Conservation (phyloP, 306 rosid species). For the Quercus berberidifolia region DNA sequence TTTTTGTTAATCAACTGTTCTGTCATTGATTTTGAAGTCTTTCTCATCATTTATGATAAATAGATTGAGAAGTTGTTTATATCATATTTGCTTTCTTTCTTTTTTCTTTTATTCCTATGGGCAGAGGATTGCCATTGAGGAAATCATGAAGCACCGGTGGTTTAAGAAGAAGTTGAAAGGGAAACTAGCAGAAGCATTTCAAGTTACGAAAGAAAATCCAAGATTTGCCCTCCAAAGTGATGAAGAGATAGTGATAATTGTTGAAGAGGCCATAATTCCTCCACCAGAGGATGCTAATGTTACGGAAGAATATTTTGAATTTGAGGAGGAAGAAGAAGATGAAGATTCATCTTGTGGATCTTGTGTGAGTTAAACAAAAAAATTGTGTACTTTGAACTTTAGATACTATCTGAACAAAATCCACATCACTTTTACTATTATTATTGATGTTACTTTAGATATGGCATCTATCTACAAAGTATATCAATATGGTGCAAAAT, state of each 20-base stretch:
- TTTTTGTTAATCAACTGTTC: too few relatives aligned
- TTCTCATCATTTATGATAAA: neutral
- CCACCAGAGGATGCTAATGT: conserved; percentile 39
- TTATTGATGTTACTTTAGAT: too few relatives aligned
- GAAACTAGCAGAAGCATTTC: conserved; percentile 71
- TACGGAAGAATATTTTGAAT: conserved; percentile 46
- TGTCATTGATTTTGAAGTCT: neutral
- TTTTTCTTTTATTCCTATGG: neutral
- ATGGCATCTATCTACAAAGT: too few relatives aligned
- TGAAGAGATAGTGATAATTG: conserved; percentile 72
- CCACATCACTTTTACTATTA: too few relatives aligned
- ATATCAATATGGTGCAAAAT: too few relatives aligned
- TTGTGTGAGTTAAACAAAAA: too few relatives aligned
- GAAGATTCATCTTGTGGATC: conserved; percentile 1
- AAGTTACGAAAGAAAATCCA: conserved; percentile 76
- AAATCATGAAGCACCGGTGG: conserved; percentile 78
- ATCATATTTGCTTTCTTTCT: conserved; percentile 15
- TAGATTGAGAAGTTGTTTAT: neutral
- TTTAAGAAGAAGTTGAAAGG: conserved; percentile 75
- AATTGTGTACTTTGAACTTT: too few relatives aligned
- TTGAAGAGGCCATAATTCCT: conserved; percentile 65
- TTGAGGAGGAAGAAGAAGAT: conserved; percentile 80
- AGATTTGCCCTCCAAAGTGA: conserved; percentile 44
- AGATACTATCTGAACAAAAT: too few relatives aligned
- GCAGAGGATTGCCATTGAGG: conserved; percentile 76